Conservation (phyloP, 768 basidiomycete species). For the Chalciporus chontae region DNA sequence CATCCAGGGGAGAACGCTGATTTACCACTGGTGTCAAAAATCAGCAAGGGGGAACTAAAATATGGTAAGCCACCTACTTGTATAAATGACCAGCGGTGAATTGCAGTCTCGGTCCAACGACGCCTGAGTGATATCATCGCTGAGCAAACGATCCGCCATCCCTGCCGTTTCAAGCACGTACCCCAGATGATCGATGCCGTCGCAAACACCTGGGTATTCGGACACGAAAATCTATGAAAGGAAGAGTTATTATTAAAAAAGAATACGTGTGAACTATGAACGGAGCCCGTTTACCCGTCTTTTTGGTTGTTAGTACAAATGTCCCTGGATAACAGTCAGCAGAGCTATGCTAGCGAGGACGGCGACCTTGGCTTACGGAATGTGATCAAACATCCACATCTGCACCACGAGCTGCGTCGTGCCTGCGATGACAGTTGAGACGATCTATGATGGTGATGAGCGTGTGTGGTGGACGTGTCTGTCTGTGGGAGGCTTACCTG, state of each 20-base stretch:
- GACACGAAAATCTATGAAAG: slow-evolving; percentile 44
- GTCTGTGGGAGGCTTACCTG: slow-evolving; percentile 40
- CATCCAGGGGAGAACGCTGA: slow-evolving; percentile 10
- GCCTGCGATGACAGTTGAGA: slow-evolving; percentile 65
- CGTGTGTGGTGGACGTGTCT: not conserved
- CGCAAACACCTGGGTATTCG: slow-evolving; percentile 49
- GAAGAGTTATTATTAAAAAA: not conserved
- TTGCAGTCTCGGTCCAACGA: slow-evolving; percentile 59
- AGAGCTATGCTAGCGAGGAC: not conserved
- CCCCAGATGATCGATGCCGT: slow-evolving; percentile 55
- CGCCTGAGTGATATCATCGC: slow-evolving; percentile 41
- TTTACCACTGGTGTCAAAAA: slow-evolving; percentile 9
- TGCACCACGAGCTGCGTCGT: slow-evolving; percentile 76
- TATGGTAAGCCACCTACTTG: slow-evolving; percentile 39
- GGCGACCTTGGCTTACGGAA: slow-evolving; percentile 40
- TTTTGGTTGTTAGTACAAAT: slow-evolving; percentile 45
- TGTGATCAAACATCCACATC: slow-evolving; percentile 62
- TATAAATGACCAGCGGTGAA: slow-evolving; percentile 58
- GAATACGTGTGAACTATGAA: not conserved
- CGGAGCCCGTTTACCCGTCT: slow-evolving; percentile 28
- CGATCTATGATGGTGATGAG: slow-evolving; percentile 36
- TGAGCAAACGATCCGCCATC: slow-evolving; percentile 6
- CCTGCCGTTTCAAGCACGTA: slow-evolving; percentile 8
- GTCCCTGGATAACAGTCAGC: slow-evolving; percentile 31
- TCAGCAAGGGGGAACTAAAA: slow-evolving; percentile 12